Base-by-base conservation (phyloP, 2,329 filamentous ascomycete species). In the Cercospora sp. region DNA sequence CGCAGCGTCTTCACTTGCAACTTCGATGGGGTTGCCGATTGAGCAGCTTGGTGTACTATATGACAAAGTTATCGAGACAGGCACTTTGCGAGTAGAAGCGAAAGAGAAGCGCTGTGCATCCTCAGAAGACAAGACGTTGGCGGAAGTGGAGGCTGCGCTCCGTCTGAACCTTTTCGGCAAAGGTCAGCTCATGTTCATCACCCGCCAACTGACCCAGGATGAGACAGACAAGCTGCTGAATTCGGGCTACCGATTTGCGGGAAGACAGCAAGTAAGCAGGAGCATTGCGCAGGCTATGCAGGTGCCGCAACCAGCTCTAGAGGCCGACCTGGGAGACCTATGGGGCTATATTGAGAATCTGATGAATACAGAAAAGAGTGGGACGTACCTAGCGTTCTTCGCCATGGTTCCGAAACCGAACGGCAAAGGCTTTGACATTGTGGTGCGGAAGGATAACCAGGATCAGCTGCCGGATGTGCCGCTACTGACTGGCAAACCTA, bases 141-240 rank as follows among this genome's bases (percentile, higher is more conserved):
- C 65, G 67, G 82, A 84, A 55, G 63, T 81, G 0, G 82, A 85
- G 69, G 72, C 78, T 5, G 80, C 77, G 4, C 67, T 77, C 4
- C 75, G 74, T 31, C 73, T 77, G 1, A 76, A 79, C 33, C 69
- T 82, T 0, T 85, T 88, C 42, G 90, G 90, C 3, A 89, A 88
- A 67, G 93, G 93, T 0, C 92, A 94, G 64, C 84, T 96, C 57
- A 87, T 97, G 77, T 93, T 96, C 73, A 85, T 96, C 9, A 90
- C 93, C 5, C 90, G 89, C 10, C 85, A 85, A 53, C 83, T 91
- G 1, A 82, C 84, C 36, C 82, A 83, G 36, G 81, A 84, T 0
- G 91, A 93, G 39, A 83, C 86, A 0, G 84, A 87, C 62, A 85
- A 85, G 30, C 83, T 96, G 13, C 86, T 90, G 70, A 87, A 91